A percentile compares a stretch with the other conserved stretches of the same genome.
Conservation (phyloP, 805 yeast genomes). For the Millerozyma miso region DNA sequence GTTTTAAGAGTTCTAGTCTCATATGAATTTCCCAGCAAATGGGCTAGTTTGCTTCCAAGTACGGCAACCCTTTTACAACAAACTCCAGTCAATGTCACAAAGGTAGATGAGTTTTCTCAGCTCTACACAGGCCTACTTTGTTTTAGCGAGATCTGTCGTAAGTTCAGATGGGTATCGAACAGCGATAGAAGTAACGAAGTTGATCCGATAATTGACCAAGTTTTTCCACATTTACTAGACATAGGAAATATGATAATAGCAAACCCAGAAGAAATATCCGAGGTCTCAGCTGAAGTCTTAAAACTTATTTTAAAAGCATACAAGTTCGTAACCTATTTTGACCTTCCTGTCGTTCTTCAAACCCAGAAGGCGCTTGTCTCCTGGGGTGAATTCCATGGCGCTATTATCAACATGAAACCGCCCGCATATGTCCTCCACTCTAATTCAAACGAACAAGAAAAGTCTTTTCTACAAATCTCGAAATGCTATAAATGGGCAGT, state of each 20-base stretch:
- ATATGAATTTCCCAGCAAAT: slow-evolving; percentile 30
- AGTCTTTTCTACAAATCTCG: slow-evolving; percentile 65
- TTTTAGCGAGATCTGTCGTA: slow-evolving; percentile 63
- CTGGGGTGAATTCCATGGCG: slow-evolving; percentile 79
- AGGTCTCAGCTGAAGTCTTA: slow-evolving; percentile 61
- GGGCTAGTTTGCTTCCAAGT: slow-evolving; percentile 31
- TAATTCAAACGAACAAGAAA: slow-evolving; percentile 42
- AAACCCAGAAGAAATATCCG: slow-evolving; percentile 19
- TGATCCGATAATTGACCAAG: slow-evolving; percentile 45
- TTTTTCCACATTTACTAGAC: slow-evolving; percentile 62
- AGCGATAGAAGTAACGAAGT: slow-evolving; percentile 31
- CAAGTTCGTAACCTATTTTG: slow-evolving; percentile 71
- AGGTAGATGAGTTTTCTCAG: slow-evolving; percentile 19
- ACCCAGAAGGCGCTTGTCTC: slow-evolving; percentile 43
- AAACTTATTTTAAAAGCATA: slow-evolving; percentile 69
- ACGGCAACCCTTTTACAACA: slow-evolving; percentile 31
- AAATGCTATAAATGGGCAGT: slow-evolving; percentile 74
- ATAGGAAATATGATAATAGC: slow-evolving; percentile 56
- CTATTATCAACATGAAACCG: slow-evolving; percentile 54
- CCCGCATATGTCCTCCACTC: slow-evolving; percentile 50
- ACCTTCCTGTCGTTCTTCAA: slow-evolving; percentile 63
- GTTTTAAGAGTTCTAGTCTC: slow-evolving; percentile 31
- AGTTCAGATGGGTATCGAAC: slow-evolving; percentile 68
- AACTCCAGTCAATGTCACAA: slow-evolving; percentile 10
- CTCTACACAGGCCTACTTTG: slow-evolving; percentile 67